Evolutionary conservation across 1,284 basidiomycete genomes (phyloP).

Genomic region (Papiliotrema fonsecae): DNA sequence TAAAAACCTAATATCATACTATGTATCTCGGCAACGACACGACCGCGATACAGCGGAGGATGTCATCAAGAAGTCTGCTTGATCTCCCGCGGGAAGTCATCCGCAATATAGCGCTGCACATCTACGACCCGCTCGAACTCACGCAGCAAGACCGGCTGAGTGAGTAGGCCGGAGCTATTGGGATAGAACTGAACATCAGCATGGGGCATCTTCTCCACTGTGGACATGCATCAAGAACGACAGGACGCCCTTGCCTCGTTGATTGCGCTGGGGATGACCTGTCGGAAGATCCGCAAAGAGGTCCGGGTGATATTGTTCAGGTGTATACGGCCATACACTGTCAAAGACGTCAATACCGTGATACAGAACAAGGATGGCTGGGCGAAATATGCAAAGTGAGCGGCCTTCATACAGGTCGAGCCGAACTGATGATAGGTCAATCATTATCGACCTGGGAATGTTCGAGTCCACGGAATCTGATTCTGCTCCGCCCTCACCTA

Average conservation of each 20-base stretch:
- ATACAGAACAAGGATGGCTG: conserved; percentile 27
- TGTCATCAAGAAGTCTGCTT: too few species aligned
- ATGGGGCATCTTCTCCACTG: conserved; percentile 42
- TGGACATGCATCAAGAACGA: conserved; percentile 38
- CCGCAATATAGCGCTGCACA: conserved; percentile 27
- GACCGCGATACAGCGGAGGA: too few species aligned
- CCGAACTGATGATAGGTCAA: conserved; percentile 14
- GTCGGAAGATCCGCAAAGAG: conserved; percentile 27
- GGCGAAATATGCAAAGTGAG: conserved; percentile 35
- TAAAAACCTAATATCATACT: too few species aligned
- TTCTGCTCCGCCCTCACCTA: too few species aligned
- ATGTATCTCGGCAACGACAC: too few species aligned
- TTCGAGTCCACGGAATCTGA: too few species aligned
- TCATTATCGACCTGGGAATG: conserved; percentile 42
- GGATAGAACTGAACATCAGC: conserved; percentile 13
- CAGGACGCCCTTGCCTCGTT: conserved; percentile 29
- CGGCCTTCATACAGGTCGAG: not conserved
- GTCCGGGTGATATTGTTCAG: conserved; percentile 35
- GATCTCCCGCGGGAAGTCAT: conserved; percentile 33
- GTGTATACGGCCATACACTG: conserved; percentile 31
- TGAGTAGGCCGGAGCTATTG: conserved; percentile 12
- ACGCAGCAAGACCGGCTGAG: conserved; percentile 42
- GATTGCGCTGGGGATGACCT: conserved; percentile 30
- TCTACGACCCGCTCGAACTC: conserved; percentile 39
- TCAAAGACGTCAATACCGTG: conserved; percentile 23